phyloP scores from a whole-genome alignment of 176 grass and related monocot species.

The Pontederia crassipes region DNA sequence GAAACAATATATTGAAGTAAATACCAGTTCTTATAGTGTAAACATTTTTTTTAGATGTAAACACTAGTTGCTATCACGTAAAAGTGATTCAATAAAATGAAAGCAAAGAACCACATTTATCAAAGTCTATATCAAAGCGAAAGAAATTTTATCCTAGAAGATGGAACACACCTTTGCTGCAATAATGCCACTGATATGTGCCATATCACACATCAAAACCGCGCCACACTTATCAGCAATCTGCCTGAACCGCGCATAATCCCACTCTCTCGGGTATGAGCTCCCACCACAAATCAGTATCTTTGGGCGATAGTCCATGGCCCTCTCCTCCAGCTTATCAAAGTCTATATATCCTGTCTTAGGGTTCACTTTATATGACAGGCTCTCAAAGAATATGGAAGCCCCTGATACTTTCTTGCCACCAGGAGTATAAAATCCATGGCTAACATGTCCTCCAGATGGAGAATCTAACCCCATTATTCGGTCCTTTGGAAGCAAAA shows the following conservation, averaged over 20 bases:
- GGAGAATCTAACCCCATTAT: constrained; percentile 83
- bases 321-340: constrained; percentile 49
- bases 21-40: no score
- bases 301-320: constrained; percentile 44
- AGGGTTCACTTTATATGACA: constrained; percentile 54
- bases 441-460: constrained; percentile 59
- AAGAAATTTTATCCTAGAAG: neutral
- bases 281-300: constrained; percentile 50
- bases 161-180: constrained; percentile 42
- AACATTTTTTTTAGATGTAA: no score
- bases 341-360: constrained; percentile 54
- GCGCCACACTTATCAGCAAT: constrained; percentile 53
- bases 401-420: constrained; percentile 64
- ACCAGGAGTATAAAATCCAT: constrained; percentile 44
- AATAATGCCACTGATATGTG: constrained; percentile 66
- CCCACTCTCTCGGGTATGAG: constrained; percentile 58
- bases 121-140: no score
- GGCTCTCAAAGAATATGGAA: constrained; percentile 55
- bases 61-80: neutral
- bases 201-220: constrained; percentile 68
- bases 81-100: no score
- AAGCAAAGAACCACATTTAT: no score
- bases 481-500: constrained; percentile 50
- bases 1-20: no score
- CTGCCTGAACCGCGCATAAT: constrained; percentile 46